A percentile compares a stretch with the other conserved stretches of the same genome.
phyloP scores from a whole-genome alignment of 352 stramenopile species.

The Pythium periplocum region DNA sequence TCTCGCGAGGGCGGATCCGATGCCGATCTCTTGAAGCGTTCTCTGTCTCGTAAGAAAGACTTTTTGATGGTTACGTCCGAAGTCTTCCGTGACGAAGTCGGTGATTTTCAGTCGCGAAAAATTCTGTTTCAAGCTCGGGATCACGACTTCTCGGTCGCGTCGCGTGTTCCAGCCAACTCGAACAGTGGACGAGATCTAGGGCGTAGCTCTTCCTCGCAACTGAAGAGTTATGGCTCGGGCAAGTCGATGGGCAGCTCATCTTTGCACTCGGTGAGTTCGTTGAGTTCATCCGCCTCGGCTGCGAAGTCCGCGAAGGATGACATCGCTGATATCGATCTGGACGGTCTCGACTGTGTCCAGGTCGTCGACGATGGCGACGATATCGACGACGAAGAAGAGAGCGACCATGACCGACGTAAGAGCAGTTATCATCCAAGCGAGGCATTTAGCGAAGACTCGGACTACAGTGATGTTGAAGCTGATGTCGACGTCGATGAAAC shows the following conservation, averaged over 20 bases:
- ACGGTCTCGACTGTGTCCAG: conserved; percentile 71
- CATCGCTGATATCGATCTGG: conserved; percentile 48
- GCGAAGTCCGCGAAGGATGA: conserved; percentile 29
- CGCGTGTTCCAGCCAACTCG: conserved; percentile 63
- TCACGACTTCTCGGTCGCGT: conserved; percentile 83
- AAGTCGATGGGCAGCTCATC: conserved; percentile 43
- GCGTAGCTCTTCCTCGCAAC: conserved; percentile 32
- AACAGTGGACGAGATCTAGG: conserved; percentile 59
- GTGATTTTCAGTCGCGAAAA: conserved; percentile 85
- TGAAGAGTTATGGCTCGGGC: conserved; percentile 40
- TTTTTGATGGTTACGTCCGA: conserved; percentile 89
- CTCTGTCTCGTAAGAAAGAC: conserved; percentile 83
- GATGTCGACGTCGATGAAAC: conserved; percentile 86
- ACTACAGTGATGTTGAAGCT: conserved; percentile 78
- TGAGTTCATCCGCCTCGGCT: conserved; percentile 24
- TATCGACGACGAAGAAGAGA: conserved; percentile 1
- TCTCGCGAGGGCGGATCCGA: conserved; percentile 37
- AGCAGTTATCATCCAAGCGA: conserved; percentile 17
- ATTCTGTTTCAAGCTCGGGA: conserved; percentile 84
- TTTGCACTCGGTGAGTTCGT: conserved; percentile 16
- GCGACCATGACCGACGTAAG: conserved; percentile 21
- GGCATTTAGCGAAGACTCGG: conserved; percentile 32
- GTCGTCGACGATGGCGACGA: conserved; percentile 49
- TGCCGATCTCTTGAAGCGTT: conserved; percentile 75
- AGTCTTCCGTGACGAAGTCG: conserved; percentile 81